Percentiles rank a stretch among this genome's conserved stretches.
phyloP scores from a whole-genome alignment of 148 eudicot genomes.

The Silene uniflora region DNA sequence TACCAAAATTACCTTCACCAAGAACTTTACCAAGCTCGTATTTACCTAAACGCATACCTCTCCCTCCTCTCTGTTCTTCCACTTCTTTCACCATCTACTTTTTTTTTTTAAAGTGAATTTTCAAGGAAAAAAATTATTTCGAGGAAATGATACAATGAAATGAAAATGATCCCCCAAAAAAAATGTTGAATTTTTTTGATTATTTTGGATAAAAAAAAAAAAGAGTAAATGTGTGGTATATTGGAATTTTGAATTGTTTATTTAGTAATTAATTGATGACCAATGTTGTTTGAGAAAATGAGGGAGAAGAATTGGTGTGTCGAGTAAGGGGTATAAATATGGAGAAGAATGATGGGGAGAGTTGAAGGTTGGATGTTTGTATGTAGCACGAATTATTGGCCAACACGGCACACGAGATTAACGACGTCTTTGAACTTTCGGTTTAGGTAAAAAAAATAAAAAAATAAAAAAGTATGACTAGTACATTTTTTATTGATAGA shows the following conservation, averaged over 20 bases:
- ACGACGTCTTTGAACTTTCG: not conserved
- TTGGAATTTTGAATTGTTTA: not conserved
- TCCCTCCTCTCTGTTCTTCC: slow-evolving; percentile 21
- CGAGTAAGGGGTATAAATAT: slow-evolving; percentile 1
- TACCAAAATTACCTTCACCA: slow-evolving; percentile 91
- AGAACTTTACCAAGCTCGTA: slow-evolving; percentile 73
- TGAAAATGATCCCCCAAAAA: not conserved
- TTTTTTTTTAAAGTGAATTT: not conserved
- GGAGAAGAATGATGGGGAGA: not conserved
- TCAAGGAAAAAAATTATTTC: not conserved
- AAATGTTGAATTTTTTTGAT: not conserved
- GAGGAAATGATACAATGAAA: not conserved
- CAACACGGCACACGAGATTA: slow-evolving; percentile 12
- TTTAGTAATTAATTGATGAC: not conserved
- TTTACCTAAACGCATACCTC: slow-evolving; percentile 72
- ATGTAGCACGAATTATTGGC: not conserved
- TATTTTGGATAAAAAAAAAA: not conserved
- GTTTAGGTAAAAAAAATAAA: not conserved
- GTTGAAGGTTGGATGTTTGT: not conserved
- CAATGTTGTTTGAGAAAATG: not conserved
- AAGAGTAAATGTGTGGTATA: too few species aligned
- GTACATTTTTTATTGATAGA: too few species aligned
- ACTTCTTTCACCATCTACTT: slow-evolving; percentile 35
- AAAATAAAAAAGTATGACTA: too few species aligned
- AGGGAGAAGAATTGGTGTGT: not conserved